A percentile compares a stretch with the other conserved stretches of the same genome.
Evolutionary conservation across 345 rosid species (phyloP).

Genomic region (Hypericum perforatum): DNA sequence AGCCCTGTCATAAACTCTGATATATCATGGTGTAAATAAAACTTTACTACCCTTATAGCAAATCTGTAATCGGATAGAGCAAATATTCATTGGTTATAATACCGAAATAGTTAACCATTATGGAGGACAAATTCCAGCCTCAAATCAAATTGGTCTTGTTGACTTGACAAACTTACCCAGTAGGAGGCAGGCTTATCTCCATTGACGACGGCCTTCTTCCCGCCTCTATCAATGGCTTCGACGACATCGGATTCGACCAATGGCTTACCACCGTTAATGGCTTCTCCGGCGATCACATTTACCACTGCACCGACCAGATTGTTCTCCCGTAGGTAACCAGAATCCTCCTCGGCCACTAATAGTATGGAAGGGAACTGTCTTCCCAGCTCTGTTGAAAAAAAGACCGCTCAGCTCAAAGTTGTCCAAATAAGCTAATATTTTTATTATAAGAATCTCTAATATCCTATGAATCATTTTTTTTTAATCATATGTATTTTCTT

Average conservation of each 20-base stretch:
- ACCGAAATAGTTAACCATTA: too few species aligned
- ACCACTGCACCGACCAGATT: slow-evolving; percentile 60
- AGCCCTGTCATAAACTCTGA: too few species aligned
- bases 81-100: too few species aligned
- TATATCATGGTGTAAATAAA: too few species aligned
- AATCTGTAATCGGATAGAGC: too few species aligned
- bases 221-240: slow-evolving; percentile 4
- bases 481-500: background rate
- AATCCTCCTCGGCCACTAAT: slow-evolving; percentile 90
- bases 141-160: too few species aligned
- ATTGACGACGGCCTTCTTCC: background rate
- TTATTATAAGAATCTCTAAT: too few species aligned
- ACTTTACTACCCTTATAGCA: too few species aligned
- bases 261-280: slow-evolving; percentile 22
- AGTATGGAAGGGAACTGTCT: slow-evolving; percentile 73
- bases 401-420: too few species aligned
- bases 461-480: too few species aligned
- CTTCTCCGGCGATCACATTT: slow-evolving; percentile 40
- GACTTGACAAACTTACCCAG: background rate
- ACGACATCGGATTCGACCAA: background rate
- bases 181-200: background rate
- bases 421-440: too few species aligned
- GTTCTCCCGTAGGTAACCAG: slow-evolving; percentile 49
- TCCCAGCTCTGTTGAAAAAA: slow-evolving; percentile 36
- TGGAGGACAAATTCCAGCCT: too few species aligned